phyloP scores from a whole-genome alignment of 2,329 filamentous ascomycete genomes.

The Diaporthe helianthi region DNA sequence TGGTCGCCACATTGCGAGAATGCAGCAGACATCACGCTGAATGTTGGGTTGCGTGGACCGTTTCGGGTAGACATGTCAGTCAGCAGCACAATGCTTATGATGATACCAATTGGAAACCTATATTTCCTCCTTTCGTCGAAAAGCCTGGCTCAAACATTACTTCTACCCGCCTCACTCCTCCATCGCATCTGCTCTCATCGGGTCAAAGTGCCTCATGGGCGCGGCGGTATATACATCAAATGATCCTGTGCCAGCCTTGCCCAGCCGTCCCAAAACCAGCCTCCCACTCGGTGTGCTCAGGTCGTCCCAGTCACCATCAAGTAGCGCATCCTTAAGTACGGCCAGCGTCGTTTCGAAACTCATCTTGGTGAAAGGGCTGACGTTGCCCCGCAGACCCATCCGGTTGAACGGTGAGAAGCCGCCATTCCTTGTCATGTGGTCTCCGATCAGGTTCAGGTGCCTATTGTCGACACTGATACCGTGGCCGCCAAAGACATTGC shows the following conservation, averaged over 20 bases:
- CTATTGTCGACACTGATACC: constrained; percentile 90
- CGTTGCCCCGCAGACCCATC: constrained; percentile 83
- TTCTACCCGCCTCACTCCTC: constrained; percentile 16
- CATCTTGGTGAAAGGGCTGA: constrained; percentile 97
- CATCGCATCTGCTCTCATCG: constrained; percentile 36
- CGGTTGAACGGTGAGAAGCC: constrained; percentile 92
- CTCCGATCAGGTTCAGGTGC: constrained; percentile 93
- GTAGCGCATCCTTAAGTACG: constrained; percentile 90
- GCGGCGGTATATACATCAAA: constrained; percentile 83
- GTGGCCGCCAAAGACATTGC: constrained; percentile 86
- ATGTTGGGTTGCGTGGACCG: too few species aligned
- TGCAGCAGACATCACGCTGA: too few species aligned
- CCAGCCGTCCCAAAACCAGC: constrained; percentile 85
- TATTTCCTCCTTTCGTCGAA: not conserved
- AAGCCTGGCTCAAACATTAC: not conserved
- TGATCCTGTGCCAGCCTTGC: constrained; percentile 85
- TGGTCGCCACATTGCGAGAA: not conserved
- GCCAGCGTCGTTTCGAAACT: constrained; percentile 97
- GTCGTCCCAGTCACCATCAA: constrained; percentile 90
- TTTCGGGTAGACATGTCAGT: not conserved
- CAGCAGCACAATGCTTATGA: not conserved
- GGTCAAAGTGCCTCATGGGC: constrained; percentile 58
- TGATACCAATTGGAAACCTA: not conserved
- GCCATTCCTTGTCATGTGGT: constrained; percentile 96
- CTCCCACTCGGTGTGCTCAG: constrained; percentile 84